These are phyloP conservation scores for Trichosporon sp. DNA, from an alignment of 1,284 basidiomycete genomes.

Conservation along the genomic window DNA sequence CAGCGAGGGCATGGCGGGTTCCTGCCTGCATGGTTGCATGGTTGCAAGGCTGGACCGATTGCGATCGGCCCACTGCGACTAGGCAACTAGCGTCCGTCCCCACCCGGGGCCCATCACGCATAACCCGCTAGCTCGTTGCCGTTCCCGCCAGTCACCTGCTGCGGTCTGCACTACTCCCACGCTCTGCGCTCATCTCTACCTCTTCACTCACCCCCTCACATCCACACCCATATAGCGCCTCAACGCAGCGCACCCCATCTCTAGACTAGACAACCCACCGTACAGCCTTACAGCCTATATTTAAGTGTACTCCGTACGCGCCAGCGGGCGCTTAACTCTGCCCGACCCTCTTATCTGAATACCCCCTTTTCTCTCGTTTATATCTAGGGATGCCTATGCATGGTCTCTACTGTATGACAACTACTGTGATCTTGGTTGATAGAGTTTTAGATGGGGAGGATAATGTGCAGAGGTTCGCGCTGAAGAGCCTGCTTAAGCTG, in stretches of 20 bases:
- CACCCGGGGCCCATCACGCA: not conserved
- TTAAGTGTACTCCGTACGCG: not conserved
- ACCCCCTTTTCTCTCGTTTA: constrained; percentile 2
- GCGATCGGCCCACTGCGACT: not conserved
- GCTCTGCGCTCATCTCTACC: too few species aligned
- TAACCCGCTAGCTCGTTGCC: not conserved
- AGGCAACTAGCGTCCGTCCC: not conserved
- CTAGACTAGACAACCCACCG: not conserved
- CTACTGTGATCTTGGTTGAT: not conserved
- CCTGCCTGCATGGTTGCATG: too few species aligned
- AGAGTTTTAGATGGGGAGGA: not conserved
- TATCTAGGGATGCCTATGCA: constrained; percentile 14
- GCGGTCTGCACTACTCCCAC: not conserved
- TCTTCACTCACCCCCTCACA: too few species aligned
- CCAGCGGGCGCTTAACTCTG: not conserved
- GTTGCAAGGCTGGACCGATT: too few species aligned
- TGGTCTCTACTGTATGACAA: constrained; percentile 15
- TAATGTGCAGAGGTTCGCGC: too few species aligned
- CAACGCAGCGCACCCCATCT: not conserved
- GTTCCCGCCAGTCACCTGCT: too few species aligned
- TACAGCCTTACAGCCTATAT: not conserved
- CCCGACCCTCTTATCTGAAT: not conserved
- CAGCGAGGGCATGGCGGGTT: too few species aligned
- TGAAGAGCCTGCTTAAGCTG: too few species aligned
- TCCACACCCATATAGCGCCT: not conserved